Conservation (phyloP, 768 basidiomycete species). For the Gymnopilus dilepis region DNA sequence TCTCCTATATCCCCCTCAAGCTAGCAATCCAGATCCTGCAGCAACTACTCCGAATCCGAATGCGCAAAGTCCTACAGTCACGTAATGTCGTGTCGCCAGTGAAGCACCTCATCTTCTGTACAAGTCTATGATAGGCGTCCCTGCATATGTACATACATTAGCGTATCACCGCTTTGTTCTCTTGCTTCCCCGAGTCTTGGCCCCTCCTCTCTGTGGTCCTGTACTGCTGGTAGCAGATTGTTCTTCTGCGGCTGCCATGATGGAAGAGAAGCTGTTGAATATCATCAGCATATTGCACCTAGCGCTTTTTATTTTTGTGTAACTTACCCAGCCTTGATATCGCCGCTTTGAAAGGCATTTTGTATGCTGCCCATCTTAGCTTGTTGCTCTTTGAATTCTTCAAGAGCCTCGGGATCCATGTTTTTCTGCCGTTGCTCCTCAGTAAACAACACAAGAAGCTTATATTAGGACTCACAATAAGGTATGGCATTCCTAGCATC, state of each 20-base stretch:
- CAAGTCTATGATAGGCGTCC: not conserved
- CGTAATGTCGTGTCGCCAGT: not conserved
- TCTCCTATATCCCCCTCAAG: slow-evolving; percentile 52
- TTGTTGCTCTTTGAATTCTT: slow-evolving; percentile 68
- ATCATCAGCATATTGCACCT: not conserved
- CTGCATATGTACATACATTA: not conserved
- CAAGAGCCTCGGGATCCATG: slow-evolving; percentile 70
- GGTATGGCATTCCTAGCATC: slow-evolving; percentile 75
- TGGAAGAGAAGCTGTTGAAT: slow-evolving; percentile 26
- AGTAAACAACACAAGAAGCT: not conserved
- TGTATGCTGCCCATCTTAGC: slow-evolving; percentile 60
- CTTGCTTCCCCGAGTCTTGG: slow-evolving; percentile 36
- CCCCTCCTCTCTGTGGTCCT: slow-evolving; percentile 14
- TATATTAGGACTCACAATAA: slow-evolving; percentile 57
- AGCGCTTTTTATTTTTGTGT: not conserved
- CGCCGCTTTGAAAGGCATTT: slow-evolving; percentile 60
- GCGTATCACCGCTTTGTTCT: slow-evolving; percentile 40
- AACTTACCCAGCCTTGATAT: slow-evolving; percentile 60
- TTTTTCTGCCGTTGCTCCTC: slow-evolving; percentile 59
- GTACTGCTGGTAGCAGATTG: slow-evolving; percentile 4
- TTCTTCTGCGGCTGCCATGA: slow-evolving; percentile 31
- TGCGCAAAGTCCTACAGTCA: not conserved
- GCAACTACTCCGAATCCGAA: not conserved
- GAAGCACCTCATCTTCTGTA: not conserved
- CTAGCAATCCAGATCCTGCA: slow-evolving; percentile 2